Evolutionary conservation across 371 early-diverging fungal genomes (phyloP).

Genomic region (Parasitella parasitica): DNA sequence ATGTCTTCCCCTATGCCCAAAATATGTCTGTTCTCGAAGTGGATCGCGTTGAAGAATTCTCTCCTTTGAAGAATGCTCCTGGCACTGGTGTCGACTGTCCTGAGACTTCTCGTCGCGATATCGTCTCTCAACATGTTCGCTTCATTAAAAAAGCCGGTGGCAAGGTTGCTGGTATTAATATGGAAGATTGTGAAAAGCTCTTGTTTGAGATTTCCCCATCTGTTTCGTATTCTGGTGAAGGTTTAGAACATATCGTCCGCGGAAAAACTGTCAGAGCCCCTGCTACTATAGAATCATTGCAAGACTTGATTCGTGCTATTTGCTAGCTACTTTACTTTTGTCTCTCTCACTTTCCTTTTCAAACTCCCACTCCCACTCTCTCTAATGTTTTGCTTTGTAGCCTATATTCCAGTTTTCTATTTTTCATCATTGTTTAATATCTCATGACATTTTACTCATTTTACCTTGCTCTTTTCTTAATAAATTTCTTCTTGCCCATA

Average conservation of each 20-base stretch:
- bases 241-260: constrained; percentile 63
- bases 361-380: not conserved
- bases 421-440: not conserved
- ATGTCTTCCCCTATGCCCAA: constrained; percentile 90
- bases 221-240: constrained; percentile 94
- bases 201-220: constrained; percentile 87
- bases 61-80: constrained; percentile 98
- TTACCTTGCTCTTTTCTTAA: not conserved
- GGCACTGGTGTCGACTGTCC: constrained; percentile 88
- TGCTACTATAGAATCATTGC: constrained; percentile 43
- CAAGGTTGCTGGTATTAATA: constrained; percentile 25
- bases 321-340: constrained; percentile 7
- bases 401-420: not conserved
- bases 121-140: constrained; percentile 80
- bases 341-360: not conserved
- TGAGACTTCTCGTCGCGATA: constrained; percentile 89
- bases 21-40: constrained; percentile 90
- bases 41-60: constrained; percentile 92
- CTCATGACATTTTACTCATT: not conserved
- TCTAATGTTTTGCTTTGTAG: not conserved
- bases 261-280: constrained; percentile 61
- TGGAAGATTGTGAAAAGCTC: constrained; percentile 45
- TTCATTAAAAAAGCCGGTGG: constrained; percentile 89
- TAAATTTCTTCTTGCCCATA: not conserved
- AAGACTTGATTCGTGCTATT: constrained; percentile 42